Conservation (phyloP, 441 rosid genomes). For the Gossypium laxum region DNA sequence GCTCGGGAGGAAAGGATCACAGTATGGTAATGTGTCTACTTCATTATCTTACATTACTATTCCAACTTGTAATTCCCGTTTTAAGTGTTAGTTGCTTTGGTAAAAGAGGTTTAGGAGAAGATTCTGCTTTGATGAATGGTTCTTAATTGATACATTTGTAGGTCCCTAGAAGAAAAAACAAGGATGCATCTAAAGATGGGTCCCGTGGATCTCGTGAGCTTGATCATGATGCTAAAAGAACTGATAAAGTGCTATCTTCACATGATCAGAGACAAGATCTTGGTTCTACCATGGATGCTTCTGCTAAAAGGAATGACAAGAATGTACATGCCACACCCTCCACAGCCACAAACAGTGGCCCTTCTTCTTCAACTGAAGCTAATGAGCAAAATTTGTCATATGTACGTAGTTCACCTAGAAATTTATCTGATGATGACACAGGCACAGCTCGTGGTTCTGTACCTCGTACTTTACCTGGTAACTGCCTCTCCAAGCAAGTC, state of each 20-base stretch:
- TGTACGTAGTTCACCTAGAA: constrained; percentile 49
- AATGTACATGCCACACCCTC: constrained; percentile 33
- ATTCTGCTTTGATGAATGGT: constrained; percentile 12
- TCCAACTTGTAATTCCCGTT: background rate
- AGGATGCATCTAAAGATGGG: constrained; percentile 58
- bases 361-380: constrained; percentile 60
- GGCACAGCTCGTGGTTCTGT: constrained; percentile 41
- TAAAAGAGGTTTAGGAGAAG: background rate
- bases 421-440: constrained; percentile 61
- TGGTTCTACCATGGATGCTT: constrained; percentile 32
- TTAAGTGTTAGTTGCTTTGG: background rate
- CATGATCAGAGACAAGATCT: constrained; percentile 54
- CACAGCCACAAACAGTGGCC: constrained; percentile 63
- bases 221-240: constrained; percentile 55
- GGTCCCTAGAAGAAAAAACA: constrained; percentile 69
- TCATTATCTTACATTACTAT: background rate
- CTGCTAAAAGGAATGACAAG: constrained; percentile 41
- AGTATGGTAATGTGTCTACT: constrained; percentile 34
- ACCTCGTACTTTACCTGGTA: constrained; percentile 79
- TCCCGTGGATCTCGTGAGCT: constrained; percentile 33
- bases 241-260: constrained; percentile 39
- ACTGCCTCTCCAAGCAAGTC: background rate
- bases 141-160: constrained; percentile 24
- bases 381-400: constrained; percentile 51
- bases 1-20: constrained; percentile 68